Evolutionary conservation across 2,329 filamentous ascomycete species (phyloP), one percentile per base, ranked within the genome.

Genomic region (Chlorencoelia australis): DNA sequence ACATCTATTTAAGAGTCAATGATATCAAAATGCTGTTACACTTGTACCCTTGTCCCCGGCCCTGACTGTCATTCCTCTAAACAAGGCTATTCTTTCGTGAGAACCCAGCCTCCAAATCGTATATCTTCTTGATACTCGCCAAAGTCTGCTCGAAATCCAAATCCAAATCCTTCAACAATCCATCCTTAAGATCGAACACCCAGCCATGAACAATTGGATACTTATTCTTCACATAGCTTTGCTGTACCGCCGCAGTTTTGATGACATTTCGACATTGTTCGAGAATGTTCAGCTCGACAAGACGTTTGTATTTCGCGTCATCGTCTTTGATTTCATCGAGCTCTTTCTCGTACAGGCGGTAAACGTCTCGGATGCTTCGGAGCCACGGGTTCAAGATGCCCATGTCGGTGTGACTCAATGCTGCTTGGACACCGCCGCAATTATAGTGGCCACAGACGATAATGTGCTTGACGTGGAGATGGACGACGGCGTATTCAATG

Each of bases 281-380:
- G 25, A 78, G 59, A 32, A 94, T 85, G 56, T 93, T 94, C 55
- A 91, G 70, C 67, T 93, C 84, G 33, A 86, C 82, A 39, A 95
- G 66, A 44, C 79, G 79, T 47, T 80, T 61, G 49, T 79, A 78
- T 45, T 78, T 74, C 33, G 71, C 68, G 6, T 67, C 53, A 61
- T 71, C 65, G 63, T 79, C 63, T 54, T 60, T 7, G 59, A 82
- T 67, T 57, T 69, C 51, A 59, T 82, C 78, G 14, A 86, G 69
- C 65, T 86, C 79, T 35, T 62, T 60, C 65, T 83, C 78, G 59
- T 84, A 71, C 48, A 83, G 65, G 8, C 79, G 68, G 61, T 84
- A 83, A 40, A 84, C 77, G 57, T 84, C 79, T 40, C 79, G 73
- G 53, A 84, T 82, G 62, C 82, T 81, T 34, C 78, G 68, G 45